Conservation (phyloP, 2,329 filamentous ascomycete species). For the Fusarium pseudonygamai region DNA sequence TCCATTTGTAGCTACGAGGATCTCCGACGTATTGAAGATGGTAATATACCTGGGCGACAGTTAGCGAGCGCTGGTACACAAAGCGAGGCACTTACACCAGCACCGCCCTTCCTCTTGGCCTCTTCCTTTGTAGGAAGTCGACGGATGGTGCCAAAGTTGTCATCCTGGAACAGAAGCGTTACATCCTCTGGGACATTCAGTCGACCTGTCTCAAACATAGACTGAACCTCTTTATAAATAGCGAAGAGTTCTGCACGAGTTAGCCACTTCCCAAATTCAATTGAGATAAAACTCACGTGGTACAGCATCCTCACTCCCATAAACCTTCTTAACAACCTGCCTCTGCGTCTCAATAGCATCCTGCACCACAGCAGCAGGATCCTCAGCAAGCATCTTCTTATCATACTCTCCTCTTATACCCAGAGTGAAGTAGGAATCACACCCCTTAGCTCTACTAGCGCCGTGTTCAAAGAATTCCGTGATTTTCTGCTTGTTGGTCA, state of each 20-base stretch:
- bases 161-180: slow-evolving; percentile 69
- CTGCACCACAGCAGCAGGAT: slow-evolving; percentile 20
- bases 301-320: slow-evolving; percentile 55
- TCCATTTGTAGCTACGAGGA: slow-evolving; percentile 69
- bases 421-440: slow-evolving; percentile 29
- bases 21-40: slow-evolving; percentile 71
- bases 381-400: slow-evolving; percentile 6
- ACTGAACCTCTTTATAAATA: slow-evolving; percentile 72
- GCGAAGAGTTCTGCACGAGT: slow-evolving; percentile 63
- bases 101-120: slow-evolving; percentile 61
- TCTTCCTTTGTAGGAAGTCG: slow-evolving; percentile 65
- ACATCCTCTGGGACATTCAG: slow-evolving; percentile 69
- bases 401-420: slow-evolving; percentile 32
- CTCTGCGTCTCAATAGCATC: slow-evolving; percentile 55
- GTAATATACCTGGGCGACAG: slow-evolving; percentile 54
- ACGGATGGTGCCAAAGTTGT: slow-evolving; percentile 69
- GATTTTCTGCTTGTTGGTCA: slow-evolving; percentile 22
- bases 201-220: slow-evolving; percentile 66
- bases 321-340: slow-evolving; percentile 61
- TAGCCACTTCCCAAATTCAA: rapidly evolving
- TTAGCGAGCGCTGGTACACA: rapidly evolving
- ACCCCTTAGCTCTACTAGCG: neutral
- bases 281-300: slow-evolving; percentile 43
- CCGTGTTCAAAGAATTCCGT: slow-evolving; percentile 25
- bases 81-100: slow-evolving; percentile 55